Base-by-base conservation (phyloP, 257 asterid species). In the Anisodus tanguticus region DNA sequence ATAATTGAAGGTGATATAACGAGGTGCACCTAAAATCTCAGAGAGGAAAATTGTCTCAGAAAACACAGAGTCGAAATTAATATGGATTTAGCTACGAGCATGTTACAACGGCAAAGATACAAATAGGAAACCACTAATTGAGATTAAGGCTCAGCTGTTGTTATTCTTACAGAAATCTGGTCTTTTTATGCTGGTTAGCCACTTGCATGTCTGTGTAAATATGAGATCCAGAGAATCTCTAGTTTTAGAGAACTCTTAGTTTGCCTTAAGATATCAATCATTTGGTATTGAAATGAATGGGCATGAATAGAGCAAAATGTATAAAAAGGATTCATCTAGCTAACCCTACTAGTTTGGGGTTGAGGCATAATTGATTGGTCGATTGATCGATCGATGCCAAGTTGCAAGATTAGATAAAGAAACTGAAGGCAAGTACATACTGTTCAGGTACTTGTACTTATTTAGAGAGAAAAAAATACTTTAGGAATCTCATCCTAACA, bases 311-410 rank as follows among this genome's bases (percentile, higher is more conserved):
- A 67, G 74, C 9, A 67, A 37, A 67, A 67, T 1, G 22, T 16
- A 69, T 69, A 41, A 54, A 71, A 9, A 17, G 79, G 9, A 71
- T 45, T 71, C 79, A 9, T 71, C 53, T 51, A 71, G 55, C 79
- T 15, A 71, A 71, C 53, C 37, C 35, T 17, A 71, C 57, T 41
- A 71, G 35, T n/a, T 70, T 39, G 37, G 16, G 5, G 37, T 71
- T 43, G 79, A 43, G 79, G 79, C 37, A 17, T 45, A 71, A 45
- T 45, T 71, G 35, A 71, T 43, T 43, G 26, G 16, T 17, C n/a
- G 79, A 43, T 43, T 43, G 26, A 15, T 17, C n/a, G 79, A 43
- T n/a, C n/a, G 79, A 43, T n/a, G 79, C 77, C 15, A 69, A 69
- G 53, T 69, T 2, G 79, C n/a, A 9, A 8, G 5, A 43, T 70